Percentiles rank a stretch among this genome's conserved stretches.
phyloP scores from a whole-genome alignment of 1,139 yeast genomes.

The Kodamaea alishanica region DNA sequence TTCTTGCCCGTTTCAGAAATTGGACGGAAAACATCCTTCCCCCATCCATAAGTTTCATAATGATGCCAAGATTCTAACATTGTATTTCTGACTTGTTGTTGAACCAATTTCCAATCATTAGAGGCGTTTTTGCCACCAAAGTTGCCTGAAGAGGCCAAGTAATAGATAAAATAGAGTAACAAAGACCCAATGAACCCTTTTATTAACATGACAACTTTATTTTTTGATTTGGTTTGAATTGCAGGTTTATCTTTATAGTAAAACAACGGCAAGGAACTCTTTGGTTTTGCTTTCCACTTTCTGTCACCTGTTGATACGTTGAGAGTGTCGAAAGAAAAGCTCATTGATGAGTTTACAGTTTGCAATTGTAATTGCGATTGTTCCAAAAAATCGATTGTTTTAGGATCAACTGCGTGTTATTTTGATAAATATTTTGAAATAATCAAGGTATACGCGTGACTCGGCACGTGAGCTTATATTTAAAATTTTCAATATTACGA shows the following conservation, averaged over 20 bases:
- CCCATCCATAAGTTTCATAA: conserved; percentile 80
- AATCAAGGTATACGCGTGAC: too few species aligned
- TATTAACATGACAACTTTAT: conserved; percentile 31
- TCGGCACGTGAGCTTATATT: too few species aligned
- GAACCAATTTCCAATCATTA: conserved; percentile 41
- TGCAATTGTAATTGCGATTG: too few species aligned
- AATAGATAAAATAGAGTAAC: conserved; percentile 37
- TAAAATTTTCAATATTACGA: too few species aligned
- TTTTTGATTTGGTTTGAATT: conserved; percentile 1
- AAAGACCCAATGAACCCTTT: conserved; percentile 41
- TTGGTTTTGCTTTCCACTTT: conserved; percentile 15
- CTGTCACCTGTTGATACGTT: conserved; percentile 13
- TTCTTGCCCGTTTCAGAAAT: conserved; percentile 59
- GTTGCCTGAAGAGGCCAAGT: conserved; percentile 12
- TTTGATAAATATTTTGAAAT: too few species aligned
- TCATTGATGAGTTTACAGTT: conserved; percentile 5
- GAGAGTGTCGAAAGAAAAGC: conserved; percentile 13
- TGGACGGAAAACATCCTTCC: conserved; percentile 65
- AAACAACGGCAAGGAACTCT: conserved; percentile 11
- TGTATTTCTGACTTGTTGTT: conserved; percentile 55
- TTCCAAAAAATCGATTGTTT: too few species aligned
- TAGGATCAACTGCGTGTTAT: too few species aligned
- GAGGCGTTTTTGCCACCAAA: conserved; percentile 1
- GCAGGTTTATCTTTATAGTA: conserved; percentile 18
- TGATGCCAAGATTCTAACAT: conserved; percentile 79